Base-by-base conservation (phyloP, 257 asterid species). In the Ocimum tenuiflorum region DNA sequence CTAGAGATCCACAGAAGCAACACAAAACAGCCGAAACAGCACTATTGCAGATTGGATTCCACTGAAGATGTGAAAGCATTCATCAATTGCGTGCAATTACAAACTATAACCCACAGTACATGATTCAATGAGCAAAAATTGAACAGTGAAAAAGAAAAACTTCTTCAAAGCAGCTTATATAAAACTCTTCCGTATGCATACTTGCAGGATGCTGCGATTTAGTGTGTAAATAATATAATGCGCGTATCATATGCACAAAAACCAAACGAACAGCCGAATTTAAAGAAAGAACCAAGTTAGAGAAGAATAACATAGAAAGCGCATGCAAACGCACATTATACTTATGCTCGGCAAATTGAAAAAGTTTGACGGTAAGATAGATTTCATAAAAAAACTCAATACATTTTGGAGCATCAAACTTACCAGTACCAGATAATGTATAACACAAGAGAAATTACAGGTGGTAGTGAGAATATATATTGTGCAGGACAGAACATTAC, bases 1-100 rank as follows among this genome's bases (percentile, higher is more conserved):
- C 55, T 57, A 51, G 39, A 22, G 46, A 29, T 19, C 12, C 13
- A 33, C 29, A 12, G 24, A 33, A 6, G 59, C 10, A 12, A 24
- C n/a, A n/a, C n/a, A n/a, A 38, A 54, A 54, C 71, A 55, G 14
- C 47, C 31, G 5, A 31, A 76, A 33, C 67, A 54, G 63, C 35
- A 22, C 19, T 43, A 14, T 14, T 45, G 65, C 49, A 57, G 35
- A 45, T 20, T 8, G n/a, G 20, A 19, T 13, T 43, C 4, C 14
- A 29, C 18, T 53, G 68, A 27, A 13, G 41, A 43, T 14, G 20
- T 10, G 31, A 22, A 42, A 13, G 5, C 39, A 14, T 22, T 63
- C 10, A 10, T 23, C 19, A 29, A 6, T 7, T 42, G 35, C 39
- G 46, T 27, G 23, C n/a, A 17, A 14, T 42, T 17, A 55, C 55